Base-by-base conservation (phyloP, 345 rosid species). In the Hirschfeldia incana region DNA sequence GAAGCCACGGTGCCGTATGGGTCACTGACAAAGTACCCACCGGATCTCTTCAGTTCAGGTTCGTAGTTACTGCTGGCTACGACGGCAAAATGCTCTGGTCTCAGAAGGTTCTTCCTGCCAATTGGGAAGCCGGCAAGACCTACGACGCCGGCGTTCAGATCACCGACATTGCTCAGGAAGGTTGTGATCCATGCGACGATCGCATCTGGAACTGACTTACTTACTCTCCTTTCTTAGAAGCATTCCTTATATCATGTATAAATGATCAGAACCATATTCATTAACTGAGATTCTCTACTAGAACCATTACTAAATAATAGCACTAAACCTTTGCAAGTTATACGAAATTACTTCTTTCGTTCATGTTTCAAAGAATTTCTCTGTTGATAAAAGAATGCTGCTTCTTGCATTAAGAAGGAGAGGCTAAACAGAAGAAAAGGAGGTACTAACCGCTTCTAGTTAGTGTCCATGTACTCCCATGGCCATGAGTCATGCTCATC, bases 1-100 rank as follows among this genome's bases (percentile, higher is more conserved):
- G 92, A 73, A 89, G 85, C 76, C 32, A 85, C 10, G 99, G 98
- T 3, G 97, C 99, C 0, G 90, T 95, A 1, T 92, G 98, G 97
- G 84, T 80, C 70, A 85, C 97, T 1, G 85, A 85, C 61, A 82
- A 88, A 57, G 92, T 88, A 10, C 98, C 99, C 2, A 81, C 73
- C 0, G 97, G 97, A 21, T 86, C 92, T 10, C 15, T 95, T 37
- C 98, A 95, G 68, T 90, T 95, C 77, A 80, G 96, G 67, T 87
- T 95, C 53, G 85, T 93, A 33, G 86, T 93, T 0, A 95, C 98
- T 0, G 78, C 87, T 0, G 99, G 99, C 10, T 95, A 78, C 11
- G 99, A 95, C 68, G 98, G 99, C 10, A 91, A 91, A 70, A 85
- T 86, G 91, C 65, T 90, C 53, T 93, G 93, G 98, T 88, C 97